Conservation (phyloP, 208 protist genomes). For the Wallacemonas sp. region DNA sequence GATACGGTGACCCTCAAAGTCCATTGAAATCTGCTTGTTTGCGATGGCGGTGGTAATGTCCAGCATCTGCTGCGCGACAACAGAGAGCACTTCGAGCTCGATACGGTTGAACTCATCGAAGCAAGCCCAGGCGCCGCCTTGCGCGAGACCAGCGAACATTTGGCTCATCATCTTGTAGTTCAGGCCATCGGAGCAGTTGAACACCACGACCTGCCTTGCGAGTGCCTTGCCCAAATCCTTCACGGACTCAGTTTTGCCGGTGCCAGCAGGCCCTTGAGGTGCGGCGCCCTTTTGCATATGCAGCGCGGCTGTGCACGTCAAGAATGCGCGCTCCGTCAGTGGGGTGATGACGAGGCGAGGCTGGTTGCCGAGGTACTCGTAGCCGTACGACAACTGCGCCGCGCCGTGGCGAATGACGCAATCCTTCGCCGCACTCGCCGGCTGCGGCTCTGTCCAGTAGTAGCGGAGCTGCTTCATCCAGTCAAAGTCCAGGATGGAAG, state of each 20-base stretch:
- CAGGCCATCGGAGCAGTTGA: conserved; percentile 96
- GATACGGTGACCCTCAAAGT: conserved; percentile 93
- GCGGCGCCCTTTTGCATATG: conserved; percentile 92
- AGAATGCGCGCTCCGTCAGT: conserved; percentile 94
- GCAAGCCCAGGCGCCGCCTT: conserved; percentile 92
- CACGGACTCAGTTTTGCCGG: conserved; percentile 97
- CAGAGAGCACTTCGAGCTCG: conserved; percentile 94
- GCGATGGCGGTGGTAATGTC: conserved; percentile 92
- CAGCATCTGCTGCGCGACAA: conserved; percentile 94
- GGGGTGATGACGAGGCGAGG: conserved; percentile 96
- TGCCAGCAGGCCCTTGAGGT: conserved; percentile 95
- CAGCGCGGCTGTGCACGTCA: conserved; percentile 92
- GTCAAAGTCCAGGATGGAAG: conserved; percentile 84
- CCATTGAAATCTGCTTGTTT: conserved; percentile 67
- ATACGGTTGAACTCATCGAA: conserved; percentile 97
- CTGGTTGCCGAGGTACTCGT: conserved; percentile 96
- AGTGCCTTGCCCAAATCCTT: conserved; percentile 94
- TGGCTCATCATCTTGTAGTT: conserved; percentile 95
- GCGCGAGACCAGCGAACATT: conserved; percentile 95
- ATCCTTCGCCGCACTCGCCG: conserved; percentile 41
- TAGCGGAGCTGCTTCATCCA: conserved; percentile 94
- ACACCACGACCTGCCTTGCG: conserved; percentile 92
- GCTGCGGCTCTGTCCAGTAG: conserved; percentile 77
- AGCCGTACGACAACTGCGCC: conserved; percentile 90
- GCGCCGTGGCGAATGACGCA: conserved; percentile 85